Base-by-base conservation (phyloP, 1,284 basidiomycete species). In the Cryptococcus neoformans region DNA sequence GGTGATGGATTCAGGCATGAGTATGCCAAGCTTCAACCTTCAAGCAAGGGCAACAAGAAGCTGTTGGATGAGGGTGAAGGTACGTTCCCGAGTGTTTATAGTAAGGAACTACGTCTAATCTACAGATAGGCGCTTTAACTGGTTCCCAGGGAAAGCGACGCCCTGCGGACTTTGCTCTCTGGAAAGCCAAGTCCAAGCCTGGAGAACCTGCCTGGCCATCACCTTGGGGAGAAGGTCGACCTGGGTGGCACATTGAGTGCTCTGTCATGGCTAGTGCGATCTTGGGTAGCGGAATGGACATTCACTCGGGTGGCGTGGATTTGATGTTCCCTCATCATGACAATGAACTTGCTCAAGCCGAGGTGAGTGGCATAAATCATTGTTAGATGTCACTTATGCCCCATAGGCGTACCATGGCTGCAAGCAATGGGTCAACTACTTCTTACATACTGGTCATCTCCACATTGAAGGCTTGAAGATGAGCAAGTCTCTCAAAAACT, bases 161-260 rank as follows among this genome's bases (percentile, higher is more conserved):
- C 28, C 67, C 83, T 0, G 77, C 83, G 10, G 95, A 99, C 79
- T 99, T 99, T 78, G 96, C 96, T 6, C 81, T 99, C 11, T 99
- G 96, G 96, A 99, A 99, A 79, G 86, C 90, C 3, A 71, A 71
- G 55, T 92, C 92, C 37, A 97, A 96, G 79, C 86, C 92, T 1
- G 96, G 96, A n/a, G 96, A 99, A 77, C 96, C 96, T 1, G 87
- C 87, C 2, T 99, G 96, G 96, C 85, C 87, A 0, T 97, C 93
- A 8, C 88, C 92, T 6, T 99, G 96, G 96, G 96, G 96, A 35
- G 81, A 83, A 41, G 96, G 96, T n/a, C 84, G 96, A 55, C 96
- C 96, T 1, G 96, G 96, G 9, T 99, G 96, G 96, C 96, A 99
- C 75, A 99, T 99, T 58, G 96, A 99, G 76, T 99, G 96, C 80